phyloP scores from a whole-genome alignment of 2,329 filamentous ascomycete genomes.

The Clonostachys byssicola region DNA sequence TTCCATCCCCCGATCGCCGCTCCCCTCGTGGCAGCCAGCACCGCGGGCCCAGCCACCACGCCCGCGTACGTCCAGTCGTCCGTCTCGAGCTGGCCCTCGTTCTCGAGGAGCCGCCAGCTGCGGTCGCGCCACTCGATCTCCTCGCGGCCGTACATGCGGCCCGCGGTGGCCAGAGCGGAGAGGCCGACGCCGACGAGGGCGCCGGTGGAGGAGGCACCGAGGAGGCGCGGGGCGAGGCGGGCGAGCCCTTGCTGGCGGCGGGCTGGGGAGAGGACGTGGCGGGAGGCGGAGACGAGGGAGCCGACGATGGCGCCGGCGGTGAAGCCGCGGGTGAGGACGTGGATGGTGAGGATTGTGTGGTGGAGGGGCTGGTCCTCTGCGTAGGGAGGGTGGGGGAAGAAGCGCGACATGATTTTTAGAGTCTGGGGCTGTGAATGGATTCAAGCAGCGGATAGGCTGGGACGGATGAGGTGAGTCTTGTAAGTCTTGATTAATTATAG shows the following conservation, averaged over 20 bases:
- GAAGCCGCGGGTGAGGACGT: conserved; percentile 54
- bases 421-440: not conserved
- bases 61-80: conserved; percentile 51
- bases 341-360: conserved; percentile 50
- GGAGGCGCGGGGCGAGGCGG: conserved; percentile 25
- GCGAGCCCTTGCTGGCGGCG: conserved; percentile 11
- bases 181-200: conserved; percentile 38
- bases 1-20: conserved; percentile 1
- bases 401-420: conserved; percentile 43
- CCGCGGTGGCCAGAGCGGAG: conserved; percentile 34
- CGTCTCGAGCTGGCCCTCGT: conserved; percentile 47
- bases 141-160: conserved; percentile 49
- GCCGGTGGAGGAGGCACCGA: conserved; percentile 39
- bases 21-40: conserved; percentile 20
- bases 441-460: not conserved
- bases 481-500: too few species aligned
- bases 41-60: conserved; percentile 22
- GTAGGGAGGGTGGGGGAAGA: conserved; percentile 50
- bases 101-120: conserved; percentile 57
- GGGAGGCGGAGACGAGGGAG: conserved; percentile 26
- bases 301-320: conserved; percentile 48
- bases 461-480: too few species aligned
- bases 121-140: conserved; percentile 63
- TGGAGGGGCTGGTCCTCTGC: conserved; percentile 59
- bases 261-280: conserved; percentile 17